phyloP scores from a whole-genome alignment of 2,329 filamentous ascomycete species.

The Corynespora cassiicola region DNA sequence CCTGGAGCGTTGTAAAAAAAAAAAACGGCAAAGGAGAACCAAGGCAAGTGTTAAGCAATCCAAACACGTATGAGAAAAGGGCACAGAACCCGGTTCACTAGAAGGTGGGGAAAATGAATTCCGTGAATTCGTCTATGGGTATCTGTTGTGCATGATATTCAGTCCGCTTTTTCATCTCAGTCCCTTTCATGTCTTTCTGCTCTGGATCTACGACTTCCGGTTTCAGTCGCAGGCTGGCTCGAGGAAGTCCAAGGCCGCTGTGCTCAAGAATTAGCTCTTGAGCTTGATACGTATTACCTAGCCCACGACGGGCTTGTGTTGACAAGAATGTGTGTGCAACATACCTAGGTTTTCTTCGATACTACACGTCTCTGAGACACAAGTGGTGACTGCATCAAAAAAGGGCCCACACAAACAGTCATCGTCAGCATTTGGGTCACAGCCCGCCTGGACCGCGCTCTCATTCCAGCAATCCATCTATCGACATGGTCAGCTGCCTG shows the following conservation, averaged over 20 bases:
- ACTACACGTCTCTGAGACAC: conserved; percentile 33
- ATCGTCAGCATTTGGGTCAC: conserved; percentile 39
- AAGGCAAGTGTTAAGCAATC: no score
- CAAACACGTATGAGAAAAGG: no score
- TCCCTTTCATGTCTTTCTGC: not conserved
- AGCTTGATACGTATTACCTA: no score
- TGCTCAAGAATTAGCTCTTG: conserved; percentile 7
- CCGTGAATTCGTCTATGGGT: conserved; percentile 5
- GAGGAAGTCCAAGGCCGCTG: conserved; percentile 7
- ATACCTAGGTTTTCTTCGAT: conserved; percentile 39
- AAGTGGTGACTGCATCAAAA: conserved; percentile 38
- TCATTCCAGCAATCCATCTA: conserved; percentile 44
- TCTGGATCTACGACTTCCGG: not conserved
- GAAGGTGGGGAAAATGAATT: no score
- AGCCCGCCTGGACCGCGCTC: conserved; percentile 28
- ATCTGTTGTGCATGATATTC: conserved; percentile 2
- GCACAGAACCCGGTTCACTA: no score
- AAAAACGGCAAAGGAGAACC: no score
- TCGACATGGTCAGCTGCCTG: conserved; percentile 9
- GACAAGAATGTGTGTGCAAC: no score
- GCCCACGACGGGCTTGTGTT: no score
- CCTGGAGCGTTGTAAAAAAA: no score
- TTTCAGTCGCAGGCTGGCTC: conserved; percentile 6
- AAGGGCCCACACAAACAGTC: conserved; percentile 40
- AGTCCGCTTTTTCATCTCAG: not conserved